Percentiles rank a stretch among this genome's conserved stretches.
Conservation (phyloP, 208 protist genomes). For the Trypanosomatidae sp. region DNA sequence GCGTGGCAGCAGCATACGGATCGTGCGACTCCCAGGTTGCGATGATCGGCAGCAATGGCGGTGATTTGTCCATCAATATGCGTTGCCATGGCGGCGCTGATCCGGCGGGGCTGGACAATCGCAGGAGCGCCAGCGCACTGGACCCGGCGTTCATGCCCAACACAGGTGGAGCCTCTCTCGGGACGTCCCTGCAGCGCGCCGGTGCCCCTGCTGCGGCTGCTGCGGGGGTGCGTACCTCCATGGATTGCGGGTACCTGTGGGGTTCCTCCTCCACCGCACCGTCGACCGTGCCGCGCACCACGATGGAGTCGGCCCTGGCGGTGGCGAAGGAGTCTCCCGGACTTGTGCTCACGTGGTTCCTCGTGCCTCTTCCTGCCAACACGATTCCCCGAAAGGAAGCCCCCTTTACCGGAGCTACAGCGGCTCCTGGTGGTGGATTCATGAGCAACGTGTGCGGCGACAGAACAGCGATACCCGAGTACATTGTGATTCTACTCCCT, state of each 20-base stretch:
- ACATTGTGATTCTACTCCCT: constrained; percentile 42
- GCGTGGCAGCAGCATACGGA: constrained; percentile 23
- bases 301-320: constrained; percentile 22
- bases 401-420: constrained; percentile 15
- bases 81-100: not conserved
- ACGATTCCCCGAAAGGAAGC: constrained; percentile 15
- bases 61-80: not conserved
- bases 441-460: not conserved
- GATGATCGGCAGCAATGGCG: not conserved
- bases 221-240: constrained; percentile 12
- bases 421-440: constrained; percentile 2
- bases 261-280: constrained; percentile 20
- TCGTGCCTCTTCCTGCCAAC: constrained; percentile 23
- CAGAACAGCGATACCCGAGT: constrained; percentile 9
- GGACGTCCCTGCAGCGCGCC: not conserved
- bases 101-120: not conserved
- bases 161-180: not conserved
- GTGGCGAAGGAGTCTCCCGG: constrained; percentile 28
- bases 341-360: constrained; percentile 54
- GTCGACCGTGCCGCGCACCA: constrained; percentile 4
- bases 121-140: not conserved
- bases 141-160: constrained; percentile 2
- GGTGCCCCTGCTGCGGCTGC: constrained; percentile 8
- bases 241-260: constrained; percentile 39
- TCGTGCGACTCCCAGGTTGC: not conserved